These are phyloP conservation scores for Leucoagaricus sp. DNA, from an alignment of 1,284 basidiomycete species.

Conservation along the genomic window DNA sequence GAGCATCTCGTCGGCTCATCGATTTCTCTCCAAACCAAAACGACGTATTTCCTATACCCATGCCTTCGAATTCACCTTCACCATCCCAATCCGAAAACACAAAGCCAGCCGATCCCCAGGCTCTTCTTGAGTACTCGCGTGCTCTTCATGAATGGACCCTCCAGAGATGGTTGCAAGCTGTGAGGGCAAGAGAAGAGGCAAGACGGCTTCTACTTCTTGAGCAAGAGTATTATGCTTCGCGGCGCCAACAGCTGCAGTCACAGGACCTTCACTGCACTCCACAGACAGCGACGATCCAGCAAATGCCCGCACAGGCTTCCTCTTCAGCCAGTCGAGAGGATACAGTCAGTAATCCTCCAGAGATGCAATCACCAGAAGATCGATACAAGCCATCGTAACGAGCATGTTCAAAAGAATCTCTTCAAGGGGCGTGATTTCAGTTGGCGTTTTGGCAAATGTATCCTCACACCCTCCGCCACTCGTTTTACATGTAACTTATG, in stretches of 20 bases:
- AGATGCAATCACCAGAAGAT: constrained; percentile 1
- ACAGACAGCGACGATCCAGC: not conserved
- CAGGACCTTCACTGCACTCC: not conserved
- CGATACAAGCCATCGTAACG: not conserved
- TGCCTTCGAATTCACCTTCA: constrained; percentile 19
- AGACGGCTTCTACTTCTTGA: constrained; percentile 5
- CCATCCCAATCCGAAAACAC: constrained; percentile 17
- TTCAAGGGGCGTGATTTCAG: not conserved
- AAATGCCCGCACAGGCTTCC: constrained; percentile 1
- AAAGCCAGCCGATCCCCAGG: constrained; percentile 40
- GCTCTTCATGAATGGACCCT: constrained; percentile 70
- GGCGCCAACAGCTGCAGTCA: not conserved
- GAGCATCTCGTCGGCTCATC: not conserved
- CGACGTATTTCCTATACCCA: not conserved
- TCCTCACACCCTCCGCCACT: not conserved
- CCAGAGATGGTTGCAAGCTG: constrained; percentile 65
- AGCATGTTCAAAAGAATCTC: not conserved
- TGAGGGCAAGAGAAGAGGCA: constrained; percentile 39
- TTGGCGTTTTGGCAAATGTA: not conserved
- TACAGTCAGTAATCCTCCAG: not conserved
- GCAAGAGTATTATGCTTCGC: not conserved
- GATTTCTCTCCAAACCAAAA: constrained; percentile 8
- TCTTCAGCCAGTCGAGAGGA: not conserved
- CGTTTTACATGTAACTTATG: not conserved
- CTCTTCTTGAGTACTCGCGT: constrained; percentile 50